A percentile compares a stretch with the other conserved stretches of the same genome.
Evolutionary conservation across 108 stramenopile species (phyloP).

Genomic region (Skeletonema tropicum): DNA sequence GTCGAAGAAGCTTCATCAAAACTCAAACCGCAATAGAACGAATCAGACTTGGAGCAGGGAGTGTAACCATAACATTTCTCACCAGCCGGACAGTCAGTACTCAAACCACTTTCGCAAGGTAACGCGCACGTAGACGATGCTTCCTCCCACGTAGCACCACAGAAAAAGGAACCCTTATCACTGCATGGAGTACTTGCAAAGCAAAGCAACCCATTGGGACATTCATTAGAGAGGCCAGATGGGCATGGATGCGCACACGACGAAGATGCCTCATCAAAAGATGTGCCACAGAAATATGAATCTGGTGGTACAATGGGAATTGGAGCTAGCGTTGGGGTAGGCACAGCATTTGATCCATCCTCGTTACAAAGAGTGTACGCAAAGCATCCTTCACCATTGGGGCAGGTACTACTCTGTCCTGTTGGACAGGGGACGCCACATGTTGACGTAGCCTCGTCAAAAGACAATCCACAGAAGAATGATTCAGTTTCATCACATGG

Average conservation of each 20-base stretch:
- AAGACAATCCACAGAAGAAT: slow-evolving; percentile 49
- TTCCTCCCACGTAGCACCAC: slow-evolving; percentile 50
- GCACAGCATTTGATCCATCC: slow-evolving; percentile 40
- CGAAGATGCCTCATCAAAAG: slow-evolving; percentile 39
- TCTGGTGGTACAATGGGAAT: slow-evolving; percentile 40
- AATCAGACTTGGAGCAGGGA: slow-evolving; percentile 49
- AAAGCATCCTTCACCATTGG: slow-evolving; percentile 44
- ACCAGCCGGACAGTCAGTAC: slow-evolving; percentile 27
- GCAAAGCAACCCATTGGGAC: slow-evolving; percentile 33
- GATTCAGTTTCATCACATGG: slow-evolving; percentile 52
- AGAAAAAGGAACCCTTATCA: slow-evolving; percentile 35
- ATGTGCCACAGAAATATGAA: slow-evolving; percentile 45
- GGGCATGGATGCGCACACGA: slow-evolving; percentile 40
- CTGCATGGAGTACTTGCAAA: slow-evolving; percentile 43
- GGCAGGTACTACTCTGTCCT: slow-evolving; percentile 47
- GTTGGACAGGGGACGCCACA: slow-evolving; percentile 40
- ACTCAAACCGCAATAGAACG: slow-evolving; percentile 47
- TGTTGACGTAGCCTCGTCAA: slow-evolving; percentile 38
- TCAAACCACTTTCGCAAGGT: slow-evolving; percentile 42
- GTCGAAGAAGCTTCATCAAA: slow-evolving; percentile 50
- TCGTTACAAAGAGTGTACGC: slow-evolving; percentile 66
- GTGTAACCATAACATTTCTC: slow-evolving; percentile 47
- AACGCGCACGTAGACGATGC: slow-evolving; percentile 36
- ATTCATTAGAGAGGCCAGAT: slow-evolving; percentile 39
- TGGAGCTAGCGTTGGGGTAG: slow-evolving; percentile 45